Conservation (phyloP, 805 yeast species). For the Starmerella vitae region DNA sequence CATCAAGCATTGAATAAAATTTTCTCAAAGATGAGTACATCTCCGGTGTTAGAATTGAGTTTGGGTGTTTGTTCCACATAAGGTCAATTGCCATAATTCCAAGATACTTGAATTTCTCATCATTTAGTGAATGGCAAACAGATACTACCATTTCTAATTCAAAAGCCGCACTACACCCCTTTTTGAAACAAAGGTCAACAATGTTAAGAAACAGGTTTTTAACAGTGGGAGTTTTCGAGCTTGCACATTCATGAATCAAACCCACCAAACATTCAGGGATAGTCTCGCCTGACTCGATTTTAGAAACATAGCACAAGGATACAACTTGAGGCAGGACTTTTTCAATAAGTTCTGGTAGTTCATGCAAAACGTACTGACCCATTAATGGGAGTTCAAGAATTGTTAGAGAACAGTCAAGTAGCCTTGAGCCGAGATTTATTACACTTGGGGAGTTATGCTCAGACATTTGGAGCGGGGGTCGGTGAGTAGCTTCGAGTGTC, state of each 20-base stretch:
- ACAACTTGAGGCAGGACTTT: constrained; percentile 1
- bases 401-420: neutral
- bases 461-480: neutral
- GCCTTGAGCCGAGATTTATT: too few relatives aligned
- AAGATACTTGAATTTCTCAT: constrained; percentile 1
- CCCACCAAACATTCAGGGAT: neutral
- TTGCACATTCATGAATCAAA: neutral
- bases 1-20: neutral
- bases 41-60: neutral
- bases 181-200: constrained; percentile 1
- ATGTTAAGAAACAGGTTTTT: neutral
- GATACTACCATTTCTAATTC: neutral
- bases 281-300: neutral
- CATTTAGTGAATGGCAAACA: neutral
- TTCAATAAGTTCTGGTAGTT: constrained; percentile 5
- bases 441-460: neutral
- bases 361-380: neutral
- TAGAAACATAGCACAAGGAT: neutral
- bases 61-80: constrained; percentile 1
- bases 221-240: neutral
- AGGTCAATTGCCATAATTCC: constrained; percentile 5
- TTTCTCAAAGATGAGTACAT: neutral
- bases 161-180: neutral
- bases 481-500: neutral
- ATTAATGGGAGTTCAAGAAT: neutral